These are phyloP conservation scores for Pisolithus sp. DNA, from an alignment of 768 basidiomycete genomes.

Conservation along the genomic window DNA sequence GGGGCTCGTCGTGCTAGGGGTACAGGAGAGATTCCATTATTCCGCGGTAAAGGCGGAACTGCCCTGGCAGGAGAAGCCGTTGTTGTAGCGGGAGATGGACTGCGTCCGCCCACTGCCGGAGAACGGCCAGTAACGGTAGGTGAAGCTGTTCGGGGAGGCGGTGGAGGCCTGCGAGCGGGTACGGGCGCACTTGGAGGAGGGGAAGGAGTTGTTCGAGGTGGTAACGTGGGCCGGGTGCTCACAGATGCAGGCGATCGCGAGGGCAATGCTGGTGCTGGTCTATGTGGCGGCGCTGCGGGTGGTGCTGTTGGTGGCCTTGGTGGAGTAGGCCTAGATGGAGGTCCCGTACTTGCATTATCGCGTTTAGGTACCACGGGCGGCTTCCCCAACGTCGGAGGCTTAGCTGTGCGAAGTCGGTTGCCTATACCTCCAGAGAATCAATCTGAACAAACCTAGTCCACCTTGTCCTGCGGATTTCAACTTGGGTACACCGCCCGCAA, in stretches of 20 bases:
- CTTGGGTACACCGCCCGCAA: slow-evolving; percentile 90
- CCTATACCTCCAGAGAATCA: slow-evolving; percentile 1
- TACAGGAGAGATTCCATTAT: slow-evolving; percentile 6
- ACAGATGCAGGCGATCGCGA: slow-evolving; percentile 38
- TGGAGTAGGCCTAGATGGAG: slow-evolving; percentile 22
- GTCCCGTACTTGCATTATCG: slow-evolving; percentile 25
- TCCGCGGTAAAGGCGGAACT: slow-evolving; percentile 23
- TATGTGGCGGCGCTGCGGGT: slow-evolving; percentile 30
- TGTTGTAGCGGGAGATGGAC: slow-evolving; percentile 14
- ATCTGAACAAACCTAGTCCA: slow-evolving; percentile 41
- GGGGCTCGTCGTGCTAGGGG: slow-evolving; percentile 32
- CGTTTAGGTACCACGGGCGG: slow-evolving; percentile 60
- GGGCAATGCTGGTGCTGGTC: slow-evolving; percentile 32
- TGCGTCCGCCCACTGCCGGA: slow-evolving; percentile 23
- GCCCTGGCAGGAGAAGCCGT: slow-evolving; percentile 11
- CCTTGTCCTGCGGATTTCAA: slow-evolving; percentile 72
- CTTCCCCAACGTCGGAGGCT: slow-evolving; percentile 57
- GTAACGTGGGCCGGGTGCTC: slow-evolving; percentile 39
- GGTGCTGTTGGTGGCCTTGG: slow-evolving; percentile 27
- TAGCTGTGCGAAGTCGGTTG: slow-evolving; percentile 35
- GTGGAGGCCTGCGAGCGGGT: slow-evolving; percentile 27
- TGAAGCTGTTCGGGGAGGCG: slow-evolving; percentile 25
- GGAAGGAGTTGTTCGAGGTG: slow-evolving; percentile 28
- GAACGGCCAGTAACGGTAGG: slow-evolving; percentile 22
- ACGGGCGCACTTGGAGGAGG: slow-evolving; percentile 16